Conservation (phyloP, 768 basidiomycete species). For the Mycena filopes region DNA sequence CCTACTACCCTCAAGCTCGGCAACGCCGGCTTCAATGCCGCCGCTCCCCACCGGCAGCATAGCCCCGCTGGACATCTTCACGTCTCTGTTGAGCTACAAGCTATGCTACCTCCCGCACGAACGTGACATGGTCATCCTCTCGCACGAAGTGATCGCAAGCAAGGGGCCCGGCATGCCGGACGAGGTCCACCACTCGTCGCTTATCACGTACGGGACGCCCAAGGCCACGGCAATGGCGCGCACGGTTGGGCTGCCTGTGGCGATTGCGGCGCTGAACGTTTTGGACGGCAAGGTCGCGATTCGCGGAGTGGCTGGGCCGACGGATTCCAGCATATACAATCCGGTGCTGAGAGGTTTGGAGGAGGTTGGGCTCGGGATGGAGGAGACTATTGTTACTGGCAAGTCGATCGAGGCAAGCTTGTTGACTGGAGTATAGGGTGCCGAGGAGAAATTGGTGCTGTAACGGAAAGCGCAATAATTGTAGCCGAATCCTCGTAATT, state of each 20-base stretch:
- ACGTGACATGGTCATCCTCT: slow-evolving; percentile 87
- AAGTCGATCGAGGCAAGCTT: slow-evolving; percentile 34
- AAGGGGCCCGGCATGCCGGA: slow-evolving; percentile 40
- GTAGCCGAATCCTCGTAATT: too few relatives aligned
- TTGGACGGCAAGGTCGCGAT: slow-evolving; percentile 65
- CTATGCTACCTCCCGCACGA: slow-evolving; percentile 77
- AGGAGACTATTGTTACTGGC: slow-evolving; percentile 40
- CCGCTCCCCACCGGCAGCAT: slow-evolving; percentile 53
- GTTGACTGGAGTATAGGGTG: slow-evolving; percentile 5
- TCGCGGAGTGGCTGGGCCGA: slow-evolving; percentile 79
- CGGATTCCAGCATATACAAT: slow-evolving; percentile 65
- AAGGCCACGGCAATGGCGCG: slow-evolving; percentile 87
- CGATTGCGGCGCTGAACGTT: slow-evolving; percentile 79
- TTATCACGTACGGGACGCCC: slow-evolving; percentile 68
- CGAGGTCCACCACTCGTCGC: slow-evolving; percentile 72
- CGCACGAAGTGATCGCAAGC: slow-evolving; percentile 80
- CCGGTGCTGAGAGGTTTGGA: slow-evolving; percentile 73
- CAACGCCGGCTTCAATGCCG: slow-evolving; percentile 43
- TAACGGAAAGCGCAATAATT: not conserved
- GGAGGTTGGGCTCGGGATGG: slow-evolving; percentile 62
- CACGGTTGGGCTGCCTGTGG: slow-evolving; percentile 90
- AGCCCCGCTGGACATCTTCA: slow-evolving; percentile 79
- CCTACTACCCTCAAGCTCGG: slow-evolving; percentile 35
- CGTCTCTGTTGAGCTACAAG: slow-evolving; percentile 74
- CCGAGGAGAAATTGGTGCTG: slow-evolving; percentile 11